A percentile compares a stretch with the other conserved stretches of the same genome.
phyloP scores from a whole-genome alignment of 306 rosid species.

The Prunus kanzakura region DNA sequence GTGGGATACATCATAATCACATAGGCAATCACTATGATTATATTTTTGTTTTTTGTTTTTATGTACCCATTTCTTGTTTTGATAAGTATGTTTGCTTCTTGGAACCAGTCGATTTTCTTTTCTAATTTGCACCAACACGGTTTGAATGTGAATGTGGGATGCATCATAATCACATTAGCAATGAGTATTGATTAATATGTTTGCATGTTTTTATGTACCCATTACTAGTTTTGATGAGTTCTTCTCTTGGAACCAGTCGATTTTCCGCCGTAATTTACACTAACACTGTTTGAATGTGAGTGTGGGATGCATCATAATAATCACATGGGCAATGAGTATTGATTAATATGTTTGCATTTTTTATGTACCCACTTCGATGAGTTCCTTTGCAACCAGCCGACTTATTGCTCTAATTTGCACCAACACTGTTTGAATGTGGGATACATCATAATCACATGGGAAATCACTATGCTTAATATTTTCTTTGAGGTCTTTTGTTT shows the following conservation, averaged over 20 bases:
- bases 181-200: too few species aligned
- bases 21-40: background rate
- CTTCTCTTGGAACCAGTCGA: slow-evolving; percentile 36
- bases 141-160: background rate
- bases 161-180: too few species aligned
- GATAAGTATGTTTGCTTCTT: slow-evolving; percentile 5
- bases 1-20: background rate
- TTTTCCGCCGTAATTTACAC: slow-evolving; percentile 70
- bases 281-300: slow-evolving; percentile 33
- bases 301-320: background rate
- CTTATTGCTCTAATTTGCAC: slow-evolving; percentile 67
- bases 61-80: slow-evolving; percentile 5
- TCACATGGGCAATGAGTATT: background rate
- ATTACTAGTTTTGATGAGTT: background rate
- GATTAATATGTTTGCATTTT: background rate
- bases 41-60: background rate
- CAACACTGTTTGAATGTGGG: slow-evolving; percentile 36
- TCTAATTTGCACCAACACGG: slow-evolving; percentile 73
- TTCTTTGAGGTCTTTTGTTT: background rate
- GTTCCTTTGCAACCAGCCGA: slow-evolving; percentile 37
- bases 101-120: slow-evolving; percentile 70
- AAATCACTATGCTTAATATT: background rate
- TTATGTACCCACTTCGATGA: background rate
- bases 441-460: background rate
- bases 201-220: background rate